Base-by-base conservation (phyloP, 1,284 basidiomycete genomes). In the Puccinia hordei region DNA sequence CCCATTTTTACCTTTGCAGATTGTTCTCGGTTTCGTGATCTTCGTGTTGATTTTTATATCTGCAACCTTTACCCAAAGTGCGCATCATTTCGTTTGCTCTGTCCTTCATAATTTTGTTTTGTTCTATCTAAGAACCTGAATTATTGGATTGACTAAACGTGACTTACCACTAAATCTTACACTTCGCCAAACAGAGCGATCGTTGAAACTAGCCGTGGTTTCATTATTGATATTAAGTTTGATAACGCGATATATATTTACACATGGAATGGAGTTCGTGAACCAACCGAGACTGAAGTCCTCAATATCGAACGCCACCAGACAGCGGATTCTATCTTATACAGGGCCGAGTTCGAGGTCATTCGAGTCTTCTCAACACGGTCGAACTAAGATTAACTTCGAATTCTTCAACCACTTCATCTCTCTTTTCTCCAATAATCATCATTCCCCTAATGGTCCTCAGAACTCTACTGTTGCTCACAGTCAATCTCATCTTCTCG, bases 211-310 rank as follows among this genome's bases (percentile, higher is more conserved):
- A 38, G 30, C 77, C 12, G 46, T 80, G n/a, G 24, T 80, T 35
- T 80, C 77, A 73, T 51, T 80, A 4, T 30, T 73, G 8, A 30
- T 80, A 0, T 35, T 71, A 61, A 35, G 55, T 38, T n/a, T 68
- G 10, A 69, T 68, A 17, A 53, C 57, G 2, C n/a, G 49, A 51
- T 80, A 72, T 19, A 80, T 80, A 1, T 53, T 80, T 4, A 57
- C 27, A 33, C 55, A 80, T 35, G 77, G 77, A n/a, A 69, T 80
- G 30, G 53, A 66, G 82, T 98, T 95, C 85, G 95, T 99, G 82
- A 90, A 93, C 30, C 96, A 94, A 92, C 97, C 96, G n/a, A 90
- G 92, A 30, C 89, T 99, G 78, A 90, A 92, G 82, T 92, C 94
- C 2, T 73, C 71, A 22, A 19, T 6, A 1, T 10, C 71, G 3